Evolutionary conservation across 768 basidiomycete species (phyloP), one percentile per base, ranked within the genome.

Genomic region (Rhizopogon vinicolor): DNA sequence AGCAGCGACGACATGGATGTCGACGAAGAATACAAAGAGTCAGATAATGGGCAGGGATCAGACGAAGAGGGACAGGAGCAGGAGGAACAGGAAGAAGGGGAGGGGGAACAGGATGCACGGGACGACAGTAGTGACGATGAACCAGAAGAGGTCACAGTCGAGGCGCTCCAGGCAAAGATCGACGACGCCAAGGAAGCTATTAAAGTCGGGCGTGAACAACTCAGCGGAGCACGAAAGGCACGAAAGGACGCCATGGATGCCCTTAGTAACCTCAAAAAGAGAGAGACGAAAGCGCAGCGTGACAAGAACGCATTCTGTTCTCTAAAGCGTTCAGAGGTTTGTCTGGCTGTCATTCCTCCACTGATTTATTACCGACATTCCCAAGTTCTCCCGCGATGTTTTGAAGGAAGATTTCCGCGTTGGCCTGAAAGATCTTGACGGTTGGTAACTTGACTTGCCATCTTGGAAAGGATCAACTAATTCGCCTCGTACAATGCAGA

Each of bases 221-320:
- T 76, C 12, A 72, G 70, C 12, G 71, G 72, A 16, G 69, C 67
- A 14, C 72, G 76, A 5, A 69, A 68, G 55, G 71, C 75, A 60
- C 78, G 79, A 58, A 75, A 75, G 60, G 68, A 73, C 16, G 70
- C 74, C 3, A 68, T 66, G 33, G 76, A 75, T 29, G 61, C 56
- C 51, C 60, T 74, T 19, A 62, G 67, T 2, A 68, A 42, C 3
- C 54, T 73, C 22, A 80, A 82, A 60, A 82, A 78, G 64, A 66
- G 62, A 54, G 56, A 70, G 22, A 54, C 39, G 33, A 68, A 65
- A 43, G 59, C 62, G 0, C 71, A 72, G 54, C 59, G 70, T 58
- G 78, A 81, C 54, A 85, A 85, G 71, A 85, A 85, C 57, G 81
- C 76, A 0, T 83, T 82, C 61, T 86, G 84, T 60, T 81, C 83